Percentiles rank a stretch among this genome's conserved stretches.
These are phyloP conservation scores for Apiotrichum domesticum DNA, from an alignment of 1,284 basidiomycete genomes.

Conservation along the genomic window DNA sequence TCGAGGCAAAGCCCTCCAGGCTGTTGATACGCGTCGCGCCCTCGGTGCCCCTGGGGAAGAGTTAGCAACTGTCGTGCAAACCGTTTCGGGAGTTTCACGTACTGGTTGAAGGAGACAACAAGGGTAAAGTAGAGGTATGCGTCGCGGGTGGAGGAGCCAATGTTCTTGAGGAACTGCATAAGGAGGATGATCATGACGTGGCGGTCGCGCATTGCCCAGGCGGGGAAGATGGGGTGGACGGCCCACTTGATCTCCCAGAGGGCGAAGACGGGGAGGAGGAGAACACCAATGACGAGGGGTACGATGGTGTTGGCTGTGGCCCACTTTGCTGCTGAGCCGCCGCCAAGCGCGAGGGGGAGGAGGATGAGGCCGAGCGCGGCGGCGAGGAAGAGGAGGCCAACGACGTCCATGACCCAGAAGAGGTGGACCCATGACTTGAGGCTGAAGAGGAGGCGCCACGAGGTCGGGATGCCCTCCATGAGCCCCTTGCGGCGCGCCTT, in stretches of 20 bases:
- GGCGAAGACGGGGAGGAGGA: slow-evolving; percentile 43
- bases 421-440: slow-evolving; percentile 26
- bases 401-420: slow-evolving; percentile 48
- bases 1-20: slow-evolving; percentile 46
- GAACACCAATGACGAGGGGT: slow-evolving; percentile 45
- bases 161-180: slow-evolving; percentile 25
- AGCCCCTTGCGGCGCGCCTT: slow-evolving; percentile 29
- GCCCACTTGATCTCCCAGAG: slow-evolving; percentile 45
- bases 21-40: slow-evolving; percentile 45
- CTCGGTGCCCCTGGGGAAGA: slow-evolving; percentile 14
- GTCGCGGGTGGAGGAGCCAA: slow-evolving; percentile 41
- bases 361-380: slow-evolving; percentile 43
- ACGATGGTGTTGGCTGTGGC: slow-evolving; percentile 41
- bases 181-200: slow-evolving; percentile 45
- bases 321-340: slow-evolving; percentile 35
- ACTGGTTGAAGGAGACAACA: slow-evolving; percentile 45
- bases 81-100: slow-evolving; percentile 1
- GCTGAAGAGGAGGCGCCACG: slow-evolving; percentile 19
- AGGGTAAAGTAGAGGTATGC: slow-evolving; percentile 46
- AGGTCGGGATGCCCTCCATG: slow-evolving; percentile 32
- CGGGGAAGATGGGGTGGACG: slow-evolving; percentile 44
- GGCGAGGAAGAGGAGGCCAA: slow-evolving; percentile 44
- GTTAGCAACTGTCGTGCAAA: neutral
- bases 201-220: slow-evolving; percentile 43
- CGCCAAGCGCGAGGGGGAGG: slow-evolving; percentile 46